Evolutionary conservation across 805 yeast genomes (phyloP), one percentile per base, ranked within the genome.

Genomic region (Starmerella geochares): DNA sequence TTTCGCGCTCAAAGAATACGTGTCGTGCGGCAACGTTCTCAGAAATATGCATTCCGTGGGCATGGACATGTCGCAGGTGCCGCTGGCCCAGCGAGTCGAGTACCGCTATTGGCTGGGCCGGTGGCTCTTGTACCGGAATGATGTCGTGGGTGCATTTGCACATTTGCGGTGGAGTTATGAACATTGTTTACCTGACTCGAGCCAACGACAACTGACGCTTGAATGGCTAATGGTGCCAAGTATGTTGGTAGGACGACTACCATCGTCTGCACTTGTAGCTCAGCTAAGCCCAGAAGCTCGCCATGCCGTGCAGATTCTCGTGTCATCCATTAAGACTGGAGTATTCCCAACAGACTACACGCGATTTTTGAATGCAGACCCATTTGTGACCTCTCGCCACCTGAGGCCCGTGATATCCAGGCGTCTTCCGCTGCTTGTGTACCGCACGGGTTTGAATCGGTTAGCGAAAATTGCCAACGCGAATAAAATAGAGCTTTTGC

Each of bases 1-100:
- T 61, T 79, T 65, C 60, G 20, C 41, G 25, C 32, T 58, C 68
- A 31, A 67, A 72, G 56, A 71, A 59, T 61, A 65, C 68, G 66
- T 78, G 58, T 52, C 67, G 46, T 50, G 70, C 64, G 65, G 86
- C 77, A 23, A 84, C 79, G 67, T 86, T 88, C 63, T 94, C 94
- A 19, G 92, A 88, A 72, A 85, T 90, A 54, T 86, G 71, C 37
- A 86, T 76, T 7, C 58, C 1, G 45, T 54, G n/a, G 55, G 45
- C 9, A 24, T 50, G 16, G 20, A 25, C n/a, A n/a, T 55, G 33
- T 35, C 52, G 9, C 32, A 47, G 11, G 53, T 49, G 36, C 54
- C 58, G 4, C 24, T 53, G 16, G 36, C 52, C 29, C 56, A 60
- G 49, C 60, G 55, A 37, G 60, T 62, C 39, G 60, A 62, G 57